Base-by-base conservation (phyloP, 768 basidiomycete species). In the Amylocystis lapponica region DNA sequence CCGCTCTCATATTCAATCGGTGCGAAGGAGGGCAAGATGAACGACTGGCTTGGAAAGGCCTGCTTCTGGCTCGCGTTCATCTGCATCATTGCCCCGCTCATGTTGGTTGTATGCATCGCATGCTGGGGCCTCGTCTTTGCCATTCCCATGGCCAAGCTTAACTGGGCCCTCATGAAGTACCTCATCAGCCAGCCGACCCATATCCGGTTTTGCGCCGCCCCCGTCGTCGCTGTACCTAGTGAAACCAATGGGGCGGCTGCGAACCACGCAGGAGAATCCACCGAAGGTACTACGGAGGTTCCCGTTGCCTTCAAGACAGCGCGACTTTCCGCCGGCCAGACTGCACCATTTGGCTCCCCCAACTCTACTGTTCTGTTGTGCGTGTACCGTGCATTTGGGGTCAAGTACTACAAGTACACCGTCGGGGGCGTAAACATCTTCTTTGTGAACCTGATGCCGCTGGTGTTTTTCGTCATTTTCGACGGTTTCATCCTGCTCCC, bases 401-500 rank as follows among this genome's bases (percentile, higher is more conserved):
- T 79, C 55, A 76, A 94, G 61, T 98, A 96, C 67, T 97, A 89
- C 84, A 99, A 99, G 72, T 99, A 99, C 62, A 99, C 96, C 5
- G 78, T 99, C 38, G 92, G 96, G 16, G 96, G 96, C 14, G 94
- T 98, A 52, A 99, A 99, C 72, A 97, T 99, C 61, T 66, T 98
- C 47, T 98, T 99, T 65, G 79, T 99, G 67, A 96, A 98, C 65
- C 83, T 98, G 46, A 59, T 98, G 26, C 86, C 92, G 2, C 64
- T 97, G 43, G 92, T 98, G 10, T 92, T 96, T 67, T 91, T 98
- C 67, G 92, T 88, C 62, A 95, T 98, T 58, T 81, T 97, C 51
- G 93, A 94, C 64, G 92, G 86, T 8, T 79, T 91, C 59, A 70
- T 97, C 39, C 71, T 98, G 19, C 70, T 86, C 19, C 83, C 81